A percentile compares a stretch with the other conserved stretches of the same genome.
These are phyloP conservation scores for Athelia sp. DNA, from an alignment of 1,284 basidiomycete genomes.

Conservation along the genomic window DNA sequence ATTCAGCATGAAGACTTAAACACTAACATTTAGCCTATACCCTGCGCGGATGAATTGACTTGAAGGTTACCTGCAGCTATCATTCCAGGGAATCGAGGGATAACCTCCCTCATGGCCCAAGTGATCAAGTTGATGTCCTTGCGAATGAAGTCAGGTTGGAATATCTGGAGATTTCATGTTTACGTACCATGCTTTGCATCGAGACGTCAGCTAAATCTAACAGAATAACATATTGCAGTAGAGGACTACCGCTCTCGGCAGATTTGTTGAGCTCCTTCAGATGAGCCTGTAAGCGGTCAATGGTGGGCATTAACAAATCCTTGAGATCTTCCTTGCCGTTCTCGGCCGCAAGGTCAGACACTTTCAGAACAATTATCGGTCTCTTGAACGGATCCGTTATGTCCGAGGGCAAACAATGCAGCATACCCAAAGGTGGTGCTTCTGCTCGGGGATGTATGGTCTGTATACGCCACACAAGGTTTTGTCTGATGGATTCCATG, in stretches of 20 bases:
- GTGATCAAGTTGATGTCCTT: slow-evolving; percentile 58
- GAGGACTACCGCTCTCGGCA: slow-evolving; percentile 24
- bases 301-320: slow-evolving; percentile 37
- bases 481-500: slow-evolving; percentile 52
- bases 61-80: slow-evolving; percentile 59
- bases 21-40: slow-evolving; percentile 1
- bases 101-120: slow-evolving; percentile 60
- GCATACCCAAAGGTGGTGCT: slow-evolving; percentile 21
- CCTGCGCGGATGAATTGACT: background rate
- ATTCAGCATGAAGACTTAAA: slow-evolving; percentile 69
- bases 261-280: slow-evolving; percentile 37
- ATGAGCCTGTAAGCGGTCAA: slow-evolving; percentile 52
- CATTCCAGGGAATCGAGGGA: slow-evolving; percentile 74
- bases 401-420: slow-evolving; percentile 47
- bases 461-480: slow-evolving; percentile 53
- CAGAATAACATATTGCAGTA: slow-evolving; percentile 65
- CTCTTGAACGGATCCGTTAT: slow-evolving; percentile 55
- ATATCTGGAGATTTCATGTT: slow-evolving; percentile 1
- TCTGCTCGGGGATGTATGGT: slow-evolving; percentile 34
- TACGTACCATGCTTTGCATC: slow-evolving; percentile 54
- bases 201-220: slow-evolving; percentile 63
- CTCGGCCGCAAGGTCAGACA: slow-evolving; percentile 28
- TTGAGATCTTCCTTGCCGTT: slow-evolving; percentile 32
- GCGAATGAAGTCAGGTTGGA: slow-evolving; percentile 7
- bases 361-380: slow-evolving; percentile 49